These are phyloP conservation scores for Colletotrichum somersetense DNA, from an alignment of 2,329 filamentous ascomycete species.

Conservation along the genomic window DNA sequence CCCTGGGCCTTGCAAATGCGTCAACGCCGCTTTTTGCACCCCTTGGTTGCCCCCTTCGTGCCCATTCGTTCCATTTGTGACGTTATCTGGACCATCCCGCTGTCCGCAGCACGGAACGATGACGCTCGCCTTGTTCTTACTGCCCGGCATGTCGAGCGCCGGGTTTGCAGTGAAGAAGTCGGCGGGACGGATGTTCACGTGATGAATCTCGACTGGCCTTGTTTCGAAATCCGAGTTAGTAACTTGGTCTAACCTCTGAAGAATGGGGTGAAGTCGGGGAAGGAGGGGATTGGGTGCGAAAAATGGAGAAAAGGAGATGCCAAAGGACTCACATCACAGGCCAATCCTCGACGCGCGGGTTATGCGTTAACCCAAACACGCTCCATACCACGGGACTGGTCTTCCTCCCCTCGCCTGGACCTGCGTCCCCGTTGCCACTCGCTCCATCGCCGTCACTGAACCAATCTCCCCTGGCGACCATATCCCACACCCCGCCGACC, in stretches of 20 bases:
- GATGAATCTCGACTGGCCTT: slow-evolving; percentile 63
- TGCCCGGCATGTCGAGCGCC: slow-evolving; percentile 59
- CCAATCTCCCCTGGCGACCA: slow-evolving; percentile 62
- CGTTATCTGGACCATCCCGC: background rate
- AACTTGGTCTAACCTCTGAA: background rate
- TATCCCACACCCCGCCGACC: slow-evolving; percentile 59
- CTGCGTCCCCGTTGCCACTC: background rate
- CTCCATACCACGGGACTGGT: slow-evolving; percentile 59
- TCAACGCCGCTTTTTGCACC: slow-evolving; percentile 44
- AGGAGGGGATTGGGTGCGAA: background rate
- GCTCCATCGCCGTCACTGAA: slow-evolving; percentile 49
- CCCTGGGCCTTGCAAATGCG: slow-evolving; percentile 51
- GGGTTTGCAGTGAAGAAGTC: slow-evolving; percentile 63
- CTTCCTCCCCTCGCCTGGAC: slow-evolving; percentile 38
- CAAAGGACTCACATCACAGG: slow-evolving; percentile 61
- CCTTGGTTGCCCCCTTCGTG: slow-evolving; percentile 26
- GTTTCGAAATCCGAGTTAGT: background rate
- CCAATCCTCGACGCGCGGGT: slow-evolving; percentile 63
- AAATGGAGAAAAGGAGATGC: background rate
- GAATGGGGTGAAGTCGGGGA: background rate
- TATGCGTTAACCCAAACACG: slow-evolving; percentile 63
- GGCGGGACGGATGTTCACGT: slow-evolving; percentile 59
- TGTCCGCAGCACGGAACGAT: slow-evolving; percentile 53
- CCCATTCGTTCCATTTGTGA: background rate
- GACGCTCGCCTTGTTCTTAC: slow-evolving; percentile 56